Base-by-base conservation (phyloP, 1,139 yeast species). In the Sugiyamaella pinicola region DNA sequence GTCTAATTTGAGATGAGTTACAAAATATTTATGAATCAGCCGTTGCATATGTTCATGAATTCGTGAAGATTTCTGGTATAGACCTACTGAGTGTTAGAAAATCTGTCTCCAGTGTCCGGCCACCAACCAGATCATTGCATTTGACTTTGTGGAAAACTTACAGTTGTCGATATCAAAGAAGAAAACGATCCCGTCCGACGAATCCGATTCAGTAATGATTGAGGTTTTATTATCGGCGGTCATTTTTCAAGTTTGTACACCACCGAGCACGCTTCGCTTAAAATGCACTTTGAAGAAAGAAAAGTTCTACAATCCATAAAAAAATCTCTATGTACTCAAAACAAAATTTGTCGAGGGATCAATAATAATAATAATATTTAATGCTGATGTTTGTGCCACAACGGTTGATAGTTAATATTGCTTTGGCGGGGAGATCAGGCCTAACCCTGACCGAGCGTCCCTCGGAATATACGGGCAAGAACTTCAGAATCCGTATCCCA, bases 91-190 rank as follows among this genome's bases (percentile, higher is more conserved):
- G 22, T 39, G 57, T 48, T 38, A 48, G 51, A 17, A 19, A 31
- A 3, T 26, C n/a, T 15, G 19, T n/a, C 7, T 33, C 41, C 19
- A 24, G 4, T 15, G 5, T 18, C 4, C 4, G 34, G 21, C 12
- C 4, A 42, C n/a, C 15, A n/a, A 15, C 21, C 12, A 13, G n/a
- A 26, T 7, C 12, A 35, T n/a, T n/a, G n/a, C n/a, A n/a, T n/a
- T n/a, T n/a, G 10, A 22, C 44, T 12, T 13, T 10, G 3, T 2
- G 2, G n/a, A 21, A 2, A 18, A 55, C 67, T 26, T 47, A 57
- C 96, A 88, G 69, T 93, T 93, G 71, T 93, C 98, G 51, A 91
- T 88, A 68, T 91, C 99, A 64, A 91, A 93, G 69, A 82, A 89
- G 71, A 91, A 87, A 42, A 88, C 85, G 44, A 59, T 53, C 15